phyloP scores from a whole-genome alignment of 495 filamentous ascomycete genomes.

The Massariosphaeria phaeospora region DNA sequence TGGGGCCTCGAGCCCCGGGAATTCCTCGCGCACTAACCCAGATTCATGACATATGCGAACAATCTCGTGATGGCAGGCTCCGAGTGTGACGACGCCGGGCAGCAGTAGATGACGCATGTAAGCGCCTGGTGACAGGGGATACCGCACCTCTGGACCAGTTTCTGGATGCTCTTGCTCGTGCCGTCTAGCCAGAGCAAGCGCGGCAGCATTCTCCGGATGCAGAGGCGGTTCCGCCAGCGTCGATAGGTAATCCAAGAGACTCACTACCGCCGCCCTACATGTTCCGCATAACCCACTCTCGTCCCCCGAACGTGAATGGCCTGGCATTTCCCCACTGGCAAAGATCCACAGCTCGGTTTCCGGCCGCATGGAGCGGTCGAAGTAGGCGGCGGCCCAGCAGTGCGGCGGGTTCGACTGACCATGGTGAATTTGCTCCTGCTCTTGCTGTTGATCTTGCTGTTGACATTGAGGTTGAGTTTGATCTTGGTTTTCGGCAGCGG shows the following conservation, averaged over 20 bases:
- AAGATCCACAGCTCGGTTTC: conserved; percentile 40
- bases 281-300: conserved; percentile 2
- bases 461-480: no score
- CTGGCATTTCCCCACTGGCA: conserved; percentile 30
- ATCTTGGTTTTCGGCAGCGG: not conserved
- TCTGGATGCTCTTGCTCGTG: conserved; percentile 22
- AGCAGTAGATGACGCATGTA: conserved; percentile 20
- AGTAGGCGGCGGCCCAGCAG: conserved; percentile 36
- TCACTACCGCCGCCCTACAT: conserved; percentile 5
- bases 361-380: conserved; percentile 38
- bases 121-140: not conserved
- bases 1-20: conserved; percentile 17
- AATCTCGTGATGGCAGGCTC: conserved; percentile 22
- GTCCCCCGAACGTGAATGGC: not conserved
- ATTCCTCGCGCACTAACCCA: conserved; percentile 21
- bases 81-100: conserved; percentile 21
- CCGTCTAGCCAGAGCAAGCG: conserved; percentile 8
- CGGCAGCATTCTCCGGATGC: not conserved
- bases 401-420: no score
- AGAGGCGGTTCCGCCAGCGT: conserved; percentile 16
- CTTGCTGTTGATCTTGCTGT: no score
- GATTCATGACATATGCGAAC: conserved; percentile 1
- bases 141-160: conserved; percentile 12
- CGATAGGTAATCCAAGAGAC: conserved; percentile 7
- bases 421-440: no score